A percentile compares a stretch with the other conserved stretches of the same genome.
phyloP scores from a whole-genome alignment of 352 stramenopile species.

The Pythium rishiriense region DNA sequence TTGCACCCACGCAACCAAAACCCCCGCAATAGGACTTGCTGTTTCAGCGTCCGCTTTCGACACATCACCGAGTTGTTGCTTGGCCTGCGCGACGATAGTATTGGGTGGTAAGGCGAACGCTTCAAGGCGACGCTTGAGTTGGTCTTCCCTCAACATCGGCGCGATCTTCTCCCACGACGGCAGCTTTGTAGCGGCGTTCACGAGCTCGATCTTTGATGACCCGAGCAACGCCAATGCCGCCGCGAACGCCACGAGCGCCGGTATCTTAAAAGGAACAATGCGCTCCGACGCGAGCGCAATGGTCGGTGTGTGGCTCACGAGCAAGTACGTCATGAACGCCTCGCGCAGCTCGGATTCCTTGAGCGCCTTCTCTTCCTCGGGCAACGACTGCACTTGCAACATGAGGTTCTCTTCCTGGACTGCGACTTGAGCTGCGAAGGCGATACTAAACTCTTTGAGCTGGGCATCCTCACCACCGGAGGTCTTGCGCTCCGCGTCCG shows the following conservation, averaged over 20 bases:
- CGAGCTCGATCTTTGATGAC: conserved; percentile 33
- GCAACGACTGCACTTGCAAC: conserved; percentile 42
- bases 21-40: conserved; percentile 43
- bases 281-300: conserved; percentile 42
- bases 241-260: conserved; percentile 51
- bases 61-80: conserved; percentile 45
- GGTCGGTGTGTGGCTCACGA: conserved; percentile 52
- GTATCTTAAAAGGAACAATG: conserved; percentile 63
- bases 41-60: conserved; percentile 55
- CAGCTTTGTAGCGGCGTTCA: conserved; percentile 57
- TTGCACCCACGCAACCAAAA: conserved; percentile 57
- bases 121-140: conserved; percentile 34
- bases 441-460: conserved; percentile 66
- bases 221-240: conserved; percentile 51
- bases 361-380: conserved; percentile 42
- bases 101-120: conserved; percentile 28
- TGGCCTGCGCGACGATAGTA: conserved; percentile 32
- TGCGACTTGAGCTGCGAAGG: conserved; percentile 50
- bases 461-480: conserved; percentile 45
- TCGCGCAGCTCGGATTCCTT: conserved; percentile 62
- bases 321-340: conserved; percentile 50
- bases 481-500: conserved; percentile 53
- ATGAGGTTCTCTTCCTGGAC: conserved; percentile 68
- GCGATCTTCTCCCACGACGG: conserved; percentile 68
- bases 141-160: conserved; percentile 40